Evolutionary conservation across 371 early-diverging fungal genomes (phyloP), one percentile per base, ranked within the genome.

Genomic region (Rhizopus sp.): DNA sequence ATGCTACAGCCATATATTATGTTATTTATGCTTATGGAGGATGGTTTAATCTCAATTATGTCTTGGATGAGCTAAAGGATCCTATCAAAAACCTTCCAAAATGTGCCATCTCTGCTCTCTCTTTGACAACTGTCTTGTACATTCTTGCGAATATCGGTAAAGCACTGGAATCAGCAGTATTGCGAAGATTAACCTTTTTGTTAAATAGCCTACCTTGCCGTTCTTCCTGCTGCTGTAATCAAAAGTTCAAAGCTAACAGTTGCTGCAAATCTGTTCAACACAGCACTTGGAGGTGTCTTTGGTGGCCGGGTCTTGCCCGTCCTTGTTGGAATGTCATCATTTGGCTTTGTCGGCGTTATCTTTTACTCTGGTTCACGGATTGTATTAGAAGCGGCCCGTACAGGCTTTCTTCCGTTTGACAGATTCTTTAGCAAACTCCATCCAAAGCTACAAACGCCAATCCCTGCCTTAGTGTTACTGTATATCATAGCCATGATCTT

Each of bases 41-140:
- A 2, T 66, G 67, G 67, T 66, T 59, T 30, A 66, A 66, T 46
- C 48, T 66, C 4, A 66, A 66, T n/a, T 66, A 63, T 45, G 63
- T 66, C 1, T 15, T 66, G 3, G 67, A 66, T 37, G 67, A 66
- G 40, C 55, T 66, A 7, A 41, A 59, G 29, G 67, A 66, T 23
- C 67, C 67, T 15, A 62, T 66, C 51, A 55, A 59, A 34, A 66
- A 62, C 40, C 52, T 66, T 16, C 67, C 67, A 55, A 63, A 59
- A 1, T 66, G 67, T 42, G 59, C 67, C 8, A 46, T 66, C 15
- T 52, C 55, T 5, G 63, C 67, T 16, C 59, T 66, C 15, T 50
- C 55, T 8, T 50, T 63, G 5, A 62, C 63, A 5, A 59, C 67
- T 1, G 6, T 63, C 4, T 10, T 66, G 4, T 66, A 66, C 10